Conservation (phyloP, 306 rosid genomes). For the Cicer cuneatum region DNA sequence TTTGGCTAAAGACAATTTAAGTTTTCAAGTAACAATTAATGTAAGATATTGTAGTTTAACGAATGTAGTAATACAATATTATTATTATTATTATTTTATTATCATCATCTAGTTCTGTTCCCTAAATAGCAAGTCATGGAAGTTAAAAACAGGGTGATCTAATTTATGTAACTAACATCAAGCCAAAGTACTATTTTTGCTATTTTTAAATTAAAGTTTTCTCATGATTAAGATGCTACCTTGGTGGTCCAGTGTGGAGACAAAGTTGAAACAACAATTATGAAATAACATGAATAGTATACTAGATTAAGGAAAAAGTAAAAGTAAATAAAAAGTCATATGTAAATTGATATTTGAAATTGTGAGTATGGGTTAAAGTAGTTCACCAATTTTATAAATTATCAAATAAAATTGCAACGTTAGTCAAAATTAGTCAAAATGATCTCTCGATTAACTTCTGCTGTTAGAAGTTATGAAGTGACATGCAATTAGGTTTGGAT, state of each 20-base stretch:
- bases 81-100: not conserved
- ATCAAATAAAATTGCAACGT: not conserved
- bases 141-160: conserved; percentile 7
- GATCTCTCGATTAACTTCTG: not conserved
- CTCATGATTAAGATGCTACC: conserved; percentile 18
- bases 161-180: not conserved
- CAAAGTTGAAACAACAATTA: conserved; percentile 44
- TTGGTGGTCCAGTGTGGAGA: not conserved
- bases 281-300: not conserved
- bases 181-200: conserved; percentile 9
- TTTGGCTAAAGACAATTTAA: conserved; percentile 12
- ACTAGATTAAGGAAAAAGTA: conserved; percentile 44
- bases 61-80: conserved; percentile 9
- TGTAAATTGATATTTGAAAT: not conserved
- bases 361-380: not conserved
- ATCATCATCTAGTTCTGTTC: not conserved
- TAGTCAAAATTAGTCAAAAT: not conserved
- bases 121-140: conserved; percentile 24
- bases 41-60: not conserved
- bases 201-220: conserved; percentile 5
- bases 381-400: too few species aligned
- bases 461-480: not conserved
- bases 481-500: too few species aligned
- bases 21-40: not conserved
- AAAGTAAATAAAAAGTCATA: conserved; percentile 51